A percentile compares a stretch with the other conserved stretches of the same genome.
These are phyloP conservation scores for Leccinum obscurum DNA, from an alignment of 768 basidiomycete species.

Conservation along the genomic window DNA sequence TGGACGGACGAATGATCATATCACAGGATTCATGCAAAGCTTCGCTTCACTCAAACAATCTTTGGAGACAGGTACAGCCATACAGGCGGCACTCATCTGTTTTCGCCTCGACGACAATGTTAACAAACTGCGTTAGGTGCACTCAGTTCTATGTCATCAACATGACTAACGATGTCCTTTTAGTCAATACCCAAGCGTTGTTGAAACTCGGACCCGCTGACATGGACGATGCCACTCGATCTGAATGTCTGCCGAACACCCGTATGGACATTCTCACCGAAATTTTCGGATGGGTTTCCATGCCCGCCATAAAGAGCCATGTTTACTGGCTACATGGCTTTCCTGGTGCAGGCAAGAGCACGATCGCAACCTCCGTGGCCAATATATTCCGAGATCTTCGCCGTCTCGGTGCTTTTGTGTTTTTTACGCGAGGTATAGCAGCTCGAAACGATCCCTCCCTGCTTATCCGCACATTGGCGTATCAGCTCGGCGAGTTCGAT, in stretches of 20 bases:
- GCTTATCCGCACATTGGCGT: constrained; percentile 37
- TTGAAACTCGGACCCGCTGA: constrained; percentile 29
- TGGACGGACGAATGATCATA: constrained; percentile 23
- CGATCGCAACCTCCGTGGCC: constrained; percentile 37
- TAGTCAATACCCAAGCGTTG: constrained; percentile 24
- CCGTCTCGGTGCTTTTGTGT: constrained; percentile 37
- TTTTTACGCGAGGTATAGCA: constrained; percentile 35
- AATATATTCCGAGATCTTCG: constrained; percentile 32
- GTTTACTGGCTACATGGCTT: constrained; percentile 38
- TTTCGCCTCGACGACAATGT: constrained; percentile 32
- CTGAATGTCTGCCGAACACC: constrained; percentile 33
- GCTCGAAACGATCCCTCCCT: constrained; percentile 30
- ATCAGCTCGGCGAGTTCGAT: constrained; percentile 36
- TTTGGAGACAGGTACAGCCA: constrained; percentile 23
- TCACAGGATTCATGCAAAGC: constrained; percentile 20
- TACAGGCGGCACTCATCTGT: constrained; percentile 28
- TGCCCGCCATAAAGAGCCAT: constrained; percentile 19
- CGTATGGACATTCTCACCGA: constrained; percentile 31
- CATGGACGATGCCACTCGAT: constrained; percentile 29
- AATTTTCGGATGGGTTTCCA: constrained; percentile 26
- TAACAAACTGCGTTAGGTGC: constrained; percentile 24
- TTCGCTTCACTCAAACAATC: constrained; percentile 29
- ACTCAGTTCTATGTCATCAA: not conserved
- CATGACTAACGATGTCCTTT: not conserved
- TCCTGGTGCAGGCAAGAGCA: constrained; percentile 39